Evolutionary conservation across 2,329 filamentous ascomycete genomes (phyloP), one percentile per base, ranked within the genome.

Genomic region (Nigrospora sphaerica): DNA sequence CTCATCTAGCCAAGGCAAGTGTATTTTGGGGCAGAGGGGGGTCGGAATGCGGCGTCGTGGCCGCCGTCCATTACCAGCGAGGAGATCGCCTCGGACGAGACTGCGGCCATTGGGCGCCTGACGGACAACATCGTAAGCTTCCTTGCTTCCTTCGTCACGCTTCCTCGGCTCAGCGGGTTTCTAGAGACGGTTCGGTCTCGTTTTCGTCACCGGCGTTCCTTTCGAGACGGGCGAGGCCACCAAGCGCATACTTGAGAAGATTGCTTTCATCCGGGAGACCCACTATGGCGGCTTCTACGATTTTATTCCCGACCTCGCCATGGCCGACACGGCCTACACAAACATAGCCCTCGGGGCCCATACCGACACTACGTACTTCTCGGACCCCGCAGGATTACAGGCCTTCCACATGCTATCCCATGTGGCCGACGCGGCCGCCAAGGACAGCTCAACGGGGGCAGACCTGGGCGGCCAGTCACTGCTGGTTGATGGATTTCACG

Each of bases 331-430:
- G 2, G 90, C 90, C 4, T 98, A 97, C 69, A 96, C 92, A 2
- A 89, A 86, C 57, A 75, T 93, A 43, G 83, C 83, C 1, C 78
- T 98, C 3, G 80, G 82, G 17, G 85, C 87, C 1, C 93, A 98
- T 65, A 97, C 92, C 1, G 93, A 98, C 67, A 97, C 81, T 7
- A 95, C 92, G 1, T 97, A 98, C 66, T 97, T 97, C 68, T 90
- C 82, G 18, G 92, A 97, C 52, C 92, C 93, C 0, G 84, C 88
- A 2, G 89, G 92, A 11, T 76, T 98, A 32, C 93, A 98, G 64
- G 83, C 93, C 23, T 95, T 98, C 65, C 93, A 98, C 61, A 73
- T 96, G 40, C 77, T 97, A 28, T 93, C 88, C 0, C 88, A 95
- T 63, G 66, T 54, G 48, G 35, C 35, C 2, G 71, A 57, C 13